Base-by-base conservation (phyloP, 345 rosid genomes). In the Iberis pinnata region DNA sequence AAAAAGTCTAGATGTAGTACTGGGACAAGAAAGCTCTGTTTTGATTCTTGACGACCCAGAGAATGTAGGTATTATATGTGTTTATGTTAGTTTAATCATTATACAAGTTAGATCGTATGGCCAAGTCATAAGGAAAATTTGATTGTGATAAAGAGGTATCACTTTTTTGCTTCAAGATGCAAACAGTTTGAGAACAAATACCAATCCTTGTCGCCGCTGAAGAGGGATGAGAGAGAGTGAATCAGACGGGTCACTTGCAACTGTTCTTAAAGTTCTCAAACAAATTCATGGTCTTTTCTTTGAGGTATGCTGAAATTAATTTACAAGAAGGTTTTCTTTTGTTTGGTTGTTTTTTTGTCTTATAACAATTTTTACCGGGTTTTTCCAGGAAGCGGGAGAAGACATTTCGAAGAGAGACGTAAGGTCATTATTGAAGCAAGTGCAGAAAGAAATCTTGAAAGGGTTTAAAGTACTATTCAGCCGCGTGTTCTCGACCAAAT, bases 11-110 rank as follows among this genome's bases (percentile, higher is more conserved):
- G 93, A 90, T 77, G 72, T 84, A 55, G 89, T 90, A 52, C 70
- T 83, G 29, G 98, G 96, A 17, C 76, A 84, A 72, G 95, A 88
- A 66, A 82, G 83, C 61, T 77, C 79, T 61, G 95, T 90, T 46
- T 65, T 87, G 60, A 90, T 87, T 56, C 88, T 90, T 22, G 95
- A 90, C 37, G 96, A 90, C 46, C 76, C 96, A 56, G 98, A 88
- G 70, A 74, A 74, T 69, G 89, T 82, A 70, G 72, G 85, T 53
- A 8, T 52, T 27, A 18, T 17, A 26, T 29, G 17, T 40, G 8
- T 12, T 22, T 14, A 19, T 43, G 17, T 45, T 11, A 6, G 16
- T 38, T 5, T 15, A 9, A 24, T 29, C 54, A 26, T 19, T 27
- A 12, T 27, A 40, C 31, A 12, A 17, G 24, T 11, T 31, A 14